These are phyloP conservation scores for Fomitiporia mediterranea DNA, from an alignment of 1,284 basidiomycete species.

Conservation along the genomic window DNA sequence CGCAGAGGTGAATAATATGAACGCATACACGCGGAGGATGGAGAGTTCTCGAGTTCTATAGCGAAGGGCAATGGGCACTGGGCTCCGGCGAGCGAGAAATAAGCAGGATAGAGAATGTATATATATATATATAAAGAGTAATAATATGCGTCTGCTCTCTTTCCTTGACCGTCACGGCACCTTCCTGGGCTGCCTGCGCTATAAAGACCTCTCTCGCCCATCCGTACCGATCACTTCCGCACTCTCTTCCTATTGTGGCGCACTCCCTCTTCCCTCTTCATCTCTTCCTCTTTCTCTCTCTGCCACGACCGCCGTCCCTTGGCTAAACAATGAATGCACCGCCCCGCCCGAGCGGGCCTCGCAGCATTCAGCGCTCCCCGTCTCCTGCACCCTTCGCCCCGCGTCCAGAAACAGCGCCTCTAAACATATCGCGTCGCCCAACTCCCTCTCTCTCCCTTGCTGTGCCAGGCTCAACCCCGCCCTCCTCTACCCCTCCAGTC, in stretches of 20 bases:
- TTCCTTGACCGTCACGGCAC: too few species aligned
- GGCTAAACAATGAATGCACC: conserved; percentile 26
- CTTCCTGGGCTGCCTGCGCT: too few species aligned
- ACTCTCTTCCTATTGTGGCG: conserved; percentile 13
- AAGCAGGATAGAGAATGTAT: not conserved
- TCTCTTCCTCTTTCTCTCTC: conserved; percentile 20
- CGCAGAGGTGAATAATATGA: not conserved
- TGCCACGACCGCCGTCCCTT: conserved; percentile 13
- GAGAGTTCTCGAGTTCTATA: not conserved
- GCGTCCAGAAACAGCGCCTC: conserved; percentile 35
- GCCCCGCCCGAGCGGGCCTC: conserved; percentile 55
- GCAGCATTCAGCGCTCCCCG: conserved; percentile 41
- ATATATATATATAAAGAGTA: too few species aligned
- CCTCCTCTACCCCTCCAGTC: conserved; percentile 25
- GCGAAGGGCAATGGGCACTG: not conserved
- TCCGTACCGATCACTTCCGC: conserved; percentile 1
- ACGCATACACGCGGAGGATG: not conserved
- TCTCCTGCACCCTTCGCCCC: conserved; percentile 39
- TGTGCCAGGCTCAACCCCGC: conserved; percentile 29
- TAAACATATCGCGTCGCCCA: conserved; percentile 37
- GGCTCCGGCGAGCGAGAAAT: not conserved
- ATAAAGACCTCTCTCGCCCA: not conserved
- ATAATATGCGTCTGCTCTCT: too few species aligned
- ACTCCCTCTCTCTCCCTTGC: conserved; percentile 25
- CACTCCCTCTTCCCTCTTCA: not conserved